Evolutionary conservation across 2,329 filamentous ascomycete species (phyloP).

Genomic region (Xylaria sp.): DNA sequence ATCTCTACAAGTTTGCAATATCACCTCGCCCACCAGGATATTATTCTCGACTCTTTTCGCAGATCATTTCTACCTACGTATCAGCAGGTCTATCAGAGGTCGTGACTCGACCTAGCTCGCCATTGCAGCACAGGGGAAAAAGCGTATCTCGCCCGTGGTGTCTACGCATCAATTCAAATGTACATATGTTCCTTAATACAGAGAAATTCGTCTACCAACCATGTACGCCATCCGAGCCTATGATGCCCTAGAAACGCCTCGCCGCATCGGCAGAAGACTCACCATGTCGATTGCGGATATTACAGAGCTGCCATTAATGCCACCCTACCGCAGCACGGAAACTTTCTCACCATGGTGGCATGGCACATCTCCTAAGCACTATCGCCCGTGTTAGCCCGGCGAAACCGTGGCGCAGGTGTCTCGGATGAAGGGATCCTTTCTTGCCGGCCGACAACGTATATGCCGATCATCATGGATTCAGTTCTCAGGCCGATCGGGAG

Average conservation of each 20-base stretch:
- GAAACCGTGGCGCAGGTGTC: no score
- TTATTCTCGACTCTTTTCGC: slow-evolving; percentile 33
- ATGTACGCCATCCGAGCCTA: slow-evolving; percentile 35
- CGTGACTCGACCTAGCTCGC: slow-evolving; percentile 26
- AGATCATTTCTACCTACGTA: slow-evolving; percentile 15
- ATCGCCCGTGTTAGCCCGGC: no score
- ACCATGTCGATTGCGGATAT: slow-evolving; percentile 33
- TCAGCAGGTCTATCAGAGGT: slow-evolving; percentile 39
- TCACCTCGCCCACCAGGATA: not conserved
- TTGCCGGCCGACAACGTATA: no score
- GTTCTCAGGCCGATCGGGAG: no score
- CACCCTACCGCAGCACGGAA: no score
- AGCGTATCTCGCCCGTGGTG: slow-evolving; percentile 27
- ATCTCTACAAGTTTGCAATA: slow-evolving; percentile 11
- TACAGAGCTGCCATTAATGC: slow-evolving; percentile 29
- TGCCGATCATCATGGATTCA: no score
- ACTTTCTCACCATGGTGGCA: no score
- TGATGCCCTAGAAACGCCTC: slow-evolving; percentile 31
- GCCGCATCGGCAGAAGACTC: no score
- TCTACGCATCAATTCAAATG: slow-evolving; percentile 30
- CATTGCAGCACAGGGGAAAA: slow-evolving; percentile 13
- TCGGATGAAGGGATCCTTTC: no score
- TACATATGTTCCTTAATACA: slow-evolving; percentile 33
- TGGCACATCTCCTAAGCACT: no score
- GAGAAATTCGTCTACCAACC: slow-evolving; percentile 42